Base-by-base conservation (phyloP, 192 early-diverging fungal species). In the Chytriomyces hyalinus region DNA sequence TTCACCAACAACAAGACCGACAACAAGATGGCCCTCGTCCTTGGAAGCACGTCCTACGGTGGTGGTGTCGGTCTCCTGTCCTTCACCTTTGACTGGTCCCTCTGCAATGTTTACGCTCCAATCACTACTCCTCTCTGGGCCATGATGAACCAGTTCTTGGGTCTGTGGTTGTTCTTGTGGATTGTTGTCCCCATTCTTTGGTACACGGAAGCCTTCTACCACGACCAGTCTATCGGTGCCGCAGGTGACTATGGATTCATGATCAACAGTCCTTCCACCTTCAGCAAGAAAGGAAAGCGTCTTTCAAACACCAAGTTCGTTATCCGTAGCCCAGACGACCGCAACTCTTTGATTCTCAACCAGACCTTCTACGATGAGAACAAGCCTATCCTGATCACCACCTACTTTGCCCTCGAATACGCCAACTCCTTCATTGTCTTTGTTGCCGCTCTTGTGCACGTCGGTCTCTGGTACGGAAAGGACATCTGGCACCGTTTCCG, bases 381-480 rank as follows among this genome's bases (percentile, higher is more conserved):
- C 47, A 36, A 62, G 17, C 69, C 80, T 1, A 67, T 81, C 20
- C 50, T 51, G 46, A 49, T 67, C 61, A 81, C 74, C 6, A 77
- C 77, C 11, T 79, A 49, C 43, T 65, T 79, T 49, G 74, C 82
- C 28, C 48, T 83, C 8, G 64, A 67, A 24, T 76, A 79, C 44
- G 36, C 74, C 49, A 51, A 49, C 8, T 51, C 43, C 15, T 84
- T 86, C 50, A 84, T 90, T 49, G 85, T 81, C 68, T 67, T 92
- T 70, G 82, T 81, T 11, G 81, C 88, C 49, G 73, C 86, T 3
- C 44, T 93, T 9, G 80, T 82, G 28, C 90, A 93, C 75, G 86
- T 88, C 17, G 57, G 66, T 15, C 72, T 93, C 5, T 90, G 83
- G 76, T 87, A 91, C 57, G 88, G 91, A n/a, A 26, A 15, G 17